Base-by-base conservation (phyloP, 2,329 filamentous ascomycete species). In the Aschersonia sp. region DNA sequence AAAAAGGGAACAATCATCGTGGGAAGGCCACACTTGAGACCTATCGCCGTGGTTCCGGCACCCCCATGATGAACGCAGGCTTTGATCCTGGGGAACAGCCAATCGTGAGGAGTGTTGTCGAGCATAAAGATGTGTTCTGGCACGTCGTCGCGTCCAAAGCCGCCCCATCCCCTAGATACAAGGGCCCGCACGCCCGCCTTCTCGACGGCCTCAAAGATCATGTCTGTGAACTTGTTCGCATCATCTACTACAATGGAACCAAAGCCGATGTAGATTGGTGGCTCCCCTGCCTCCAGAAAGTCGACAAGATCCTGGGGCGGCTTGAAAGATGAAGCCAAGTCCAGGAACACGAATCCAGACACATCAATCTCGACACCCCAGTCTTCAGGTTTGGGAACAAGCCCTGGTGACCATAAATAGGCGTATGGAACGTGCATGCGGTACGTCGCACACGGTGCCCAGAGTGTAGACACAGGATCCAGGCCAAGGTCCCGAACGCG, bases 1-100 rank as follows among this genome's bases (percentile, higher is more conserved):
- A 88, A 88, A 63, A 88, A 88, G 0, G 84, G 84, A 2, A 88
- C 80, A 30, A 87, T 75, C 76, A 87, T 83, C 5, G 81, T 86
- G 0, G 84, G 84, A 55, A 75, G 77, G 4, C 75, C 84, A 52
- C 75, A 82, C 59, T 83, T 85, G 33, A 88, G 68, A 1, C 82
- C 82, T 44, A 83, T 83, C 1, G 84, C 84, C 0, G 83, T 85
- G 0, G 84, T 88, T 2, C 84, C 84, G 0, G 85, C 85, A 10
- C 84, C 84, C n/a, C 84, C 84, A 52, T 87, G 84, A 51, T 86
- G 84, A 1, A 87, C 76, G 4, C 81, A 81, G 0, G 78, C 81
- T 43, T 67, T 68, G 4, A 86, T 77, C 32, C 69, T 69, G 0
- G 81, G 81, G 52, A 87, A 87, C 0, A 88, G 67, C 83, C 84